These are phyloP conservation scores for Mycena citricolor DNA, from an alignment of 1,284 basidiomycete genomes.

Conservation along the genomic window DNA sequence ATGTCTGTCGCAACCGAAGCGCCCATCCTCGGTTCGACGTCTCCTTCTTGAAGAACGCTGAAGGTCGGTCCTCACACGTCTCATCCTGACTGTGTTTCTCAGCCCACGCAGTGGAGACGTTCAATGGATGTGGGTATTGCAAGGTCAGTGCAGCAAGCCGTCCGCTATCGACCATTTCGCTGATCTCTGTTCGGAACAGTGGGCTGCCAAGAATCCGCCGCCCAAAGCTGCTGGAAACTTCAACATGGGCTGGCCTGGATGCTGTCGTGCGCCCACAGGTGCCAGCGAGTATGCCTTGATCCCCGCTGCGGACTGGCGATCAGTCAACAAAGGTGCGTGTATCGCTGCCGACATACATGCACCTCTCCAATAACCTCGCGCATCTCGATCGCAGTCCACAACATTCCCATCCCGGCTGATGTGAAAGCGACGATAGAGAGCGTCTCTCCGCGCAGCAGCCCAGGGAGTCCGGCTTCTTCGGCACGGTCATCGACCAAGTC, in stretches of 20 bases:
- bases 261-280: slow-evolving; percentile 72
- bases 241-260: slow-evolving; percentile 81
- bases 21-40: slow-evolving; percentile 74
- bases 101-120: slow-evolving; percentile 58
- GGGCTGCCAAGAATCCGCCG: slow-evolving; percentile 60
- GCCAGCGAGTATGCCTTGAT: slow-evolving; percentile 58
- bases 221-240: slow-evolving; percentile 52
- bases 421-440: slow-evolving; percentile 62
- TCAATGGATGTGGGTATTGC: slow-evolving; percentile 84
- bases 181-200: slow-evolving; percentile 45
- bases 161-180: slow-evolving; percentile 29
- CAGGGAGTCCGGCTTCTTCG: slow-evolving; percentile 25
- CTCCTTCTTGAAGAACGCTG: slow-evolving; percentile 75
- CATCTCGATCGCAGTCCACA: slow-evolving; percentile 44
- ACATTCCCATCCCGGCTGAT: slow-evolving; percentile 65
- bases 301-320: slow-evolving; percentile 74
- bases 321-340: slow-evolving; percentile 51
- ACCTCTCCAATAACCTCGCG: slow-evolving; percentile 1
- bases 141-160: slow-evolving; percentile 51
- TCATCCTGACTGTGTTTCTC: slow-evolving; percentile 20
- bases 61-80: slow-evolving; percentile 56
- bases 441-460: slow-evolving; percentile 25
- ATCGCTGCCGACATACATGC: too few relatives aligned
- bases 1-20: slow-evolving; percentile 69
- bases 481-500: slow-evolving; percentile 31